Conservation (phyloP, 352 stramenopile genomes). For the Lagenidium giganteum region DNA sequence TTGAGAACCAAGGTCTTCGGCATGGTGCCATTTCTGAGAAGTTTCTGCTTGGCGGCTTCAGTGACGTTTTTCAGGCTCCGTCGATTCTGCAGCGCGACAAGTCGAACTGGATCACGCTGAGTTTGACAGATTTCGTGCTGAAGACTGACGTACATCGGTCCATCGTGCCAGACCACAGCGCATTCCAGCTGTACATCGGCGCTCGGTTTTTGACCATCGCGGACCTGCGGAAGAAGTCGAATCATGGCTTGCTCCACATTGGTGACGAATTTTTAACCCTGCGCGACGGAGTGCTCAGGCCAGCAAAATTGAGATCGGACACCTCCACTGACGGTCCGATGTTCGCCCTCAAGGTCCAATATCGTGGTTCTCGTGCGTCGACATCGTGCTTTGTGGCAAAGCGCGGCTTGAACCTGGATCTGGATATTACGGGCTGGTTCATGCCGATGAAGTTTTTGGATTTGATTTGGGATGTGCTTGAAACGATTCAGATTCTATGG, state of each 20-base stretch:
- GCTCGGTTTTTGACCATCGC: slow-evolving; percentile 54
- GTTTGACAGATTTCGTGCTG: slow-evolving; percentile 51
- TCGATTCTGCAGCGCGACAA: slow-evolving; percentile 42
- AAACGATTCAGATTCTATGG: slow-evolving; percentile 70
- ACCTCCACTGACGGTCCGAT: slow-evolving; percentile 54
- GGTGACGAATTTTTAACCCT: slow-evolving; percentile 80
- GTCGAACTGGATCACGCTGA: slow-evolving; percentile 72
- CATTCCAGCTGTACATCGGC: slow-evolving; percentile 53
- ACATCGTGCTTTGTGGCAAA: slow-evolving; percentile 52
- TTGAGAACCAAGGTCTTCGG: slow-evolving; percentile 14
- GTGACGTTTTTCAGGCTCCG: slow-evolving; percentile 52
- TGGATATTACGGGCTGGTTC: slow-evolving; percentile 75
- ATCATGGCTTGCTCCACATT: slow-evolving; percentile 73
- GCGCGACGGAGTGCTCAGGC: slow-evolving; percentile 68
- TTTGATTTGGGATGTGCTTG: slow-evolving; percentile 69
- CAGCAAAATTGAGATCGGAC: slow-evolving; percentile 63
- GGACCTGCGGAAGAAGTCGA: slow-evolving; percentile 67
- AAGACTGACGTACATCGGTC: slow-evolving; percentile 62
- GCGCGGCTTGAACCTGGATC: slow-evolving; percentile 48
- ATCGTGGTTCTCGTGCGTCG: slow-evolving; percentile 39
- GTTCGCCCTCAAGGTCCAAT: slow-evolving; percentile 53
- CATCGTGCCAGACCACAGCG: slow-evolving; percentile 49
- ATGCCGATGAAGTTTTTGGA: slow-evolving; percentile 68
- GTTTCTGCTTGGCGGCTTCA: slow-evolving; percentile 65
- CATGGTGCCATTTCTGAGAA: slow-evolving; percentile 25